Evolutionary conservation across 495 filamentous ascomycete genomes (phyloP).

Genomic region (Penicillium paradoxum): DNA sequence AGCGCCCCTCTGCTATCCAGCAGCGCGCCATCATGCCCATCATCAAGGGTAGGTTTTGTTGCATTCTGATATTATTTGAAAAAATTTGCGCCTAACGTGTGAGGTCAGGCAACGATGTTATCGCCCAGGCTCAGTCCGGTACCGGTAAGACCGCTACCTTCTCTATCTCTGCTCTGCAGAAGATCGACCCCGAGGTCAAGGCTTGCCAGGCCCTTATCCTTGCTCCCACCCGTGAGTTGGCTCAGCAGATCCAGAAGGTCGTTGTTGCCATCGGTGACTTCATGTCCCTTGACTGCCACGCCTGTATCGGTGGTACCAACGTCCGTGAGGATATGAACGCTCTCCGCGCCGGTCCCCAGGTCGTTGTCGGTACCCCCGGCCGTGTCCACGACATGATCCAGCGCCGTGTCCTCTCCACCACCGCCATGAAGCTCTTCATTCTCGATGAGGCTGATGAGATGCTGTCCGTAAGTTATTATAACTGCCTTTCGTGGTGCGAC

Average conservation of each 20-base stretch:
- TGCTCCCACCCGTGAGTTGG: constrained; percentile 94
- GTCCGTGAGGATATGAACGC: constrained; percentile 97
- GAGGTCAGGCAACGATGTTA: constrained; percentile 86
- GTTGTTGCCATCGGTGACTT: constrained; percentile 98
- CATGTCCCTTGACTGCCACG: constrained; percentile 99
- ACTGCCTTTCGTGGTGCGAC: neutral
- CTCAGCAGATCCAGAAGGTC: constrained; percentile 98
- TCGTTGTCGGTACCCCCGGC: constrained; percentile 94
- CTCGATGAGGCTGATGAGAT: constrained; percentile 99
- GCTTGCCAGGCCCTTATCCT: constrained; percentile 94
- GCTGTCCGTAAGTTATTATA: constrained; percentile 67
- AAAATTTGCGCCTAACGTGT: constrained; percentile 14
- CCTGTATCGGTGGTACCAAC: constrained; percentile 97
- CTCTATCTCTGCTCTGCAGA: constrained; percentile 97
- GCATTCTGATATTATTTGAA: constrained; percentile 18
- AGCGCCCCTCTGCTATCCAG: constrained; percentile 98
- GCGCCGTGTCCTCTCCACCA: constrained; percentile 86
- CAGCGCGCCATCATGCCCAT: constrained; percentile 99
- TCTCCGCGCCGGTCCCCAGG: constrained; percentile 91
- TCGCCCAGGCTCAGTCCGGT: constrained; percentile 98
- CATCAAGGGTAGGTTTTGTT: constrained; percentile 80
- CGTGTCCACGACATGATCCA: constrained; percentile 99
- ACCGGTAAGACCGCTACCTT: constrained; percentile 99
- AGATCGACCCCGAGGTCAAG: constrained; percentile 90
- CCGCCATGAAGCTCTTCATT: constrained; percentile 98